Conservation (phyloP, 2,329 filamentous ascomycete species). For the Colletotrichum falcatum region DNA sequence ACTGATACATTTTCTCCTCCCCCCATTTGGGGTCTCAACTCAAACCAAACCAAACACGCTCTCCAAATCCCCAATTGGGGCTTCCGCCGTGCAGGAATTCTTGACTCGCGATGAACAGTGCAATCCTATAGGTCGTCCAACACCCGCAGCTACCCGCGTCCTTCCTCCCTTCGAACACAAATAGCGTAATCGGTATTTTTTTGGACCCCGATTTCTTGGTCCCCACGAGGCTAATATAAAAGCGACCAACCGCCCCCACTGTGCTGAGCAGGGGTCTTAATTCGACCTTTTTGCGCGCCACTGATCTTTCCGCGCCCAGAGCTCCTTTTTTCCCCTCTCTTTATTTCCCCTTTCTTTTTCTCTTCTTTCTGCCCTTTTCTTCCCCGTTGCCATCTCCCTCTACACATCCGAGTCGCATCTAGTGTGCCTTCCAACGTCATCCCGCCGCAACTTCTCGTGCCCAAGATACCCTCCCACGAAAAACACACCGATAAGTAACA, state of each 20-base stretch:
- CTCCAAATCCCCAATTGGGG: neutral
- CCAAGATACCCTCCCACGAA: neutral
- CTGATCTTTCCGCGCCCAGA: slow-evolving; percentile 28
- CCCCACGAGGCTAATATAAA: slow-evolving; percentile 32
- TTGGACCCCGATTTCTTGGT: slow-evolving; percentile 1
- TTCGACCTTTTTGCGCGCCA: slow-evolving; percentile 17
- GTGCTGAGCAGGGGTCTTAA: slow-evolving; percentile 37
- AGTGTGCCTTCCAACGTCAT: neutral
- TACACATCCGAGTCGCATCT: neutral
- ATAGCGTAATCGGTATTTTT: accelerated
- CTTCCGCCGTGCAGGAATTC: neutral
- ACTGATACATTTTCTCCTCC: neutral
- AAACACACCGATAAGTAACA: neutral
- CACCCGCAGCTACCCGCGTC: slow-evolving; percentile 30
- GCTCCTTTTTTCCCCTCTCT: neutral
- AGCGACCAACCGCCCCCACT: slow-evolving; percentile 23
- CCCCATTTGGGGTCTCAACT: neutral
- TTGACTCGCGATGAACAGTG: slow-evolving; percentile 10
- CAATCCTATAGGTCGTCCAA: slow-evolving; percentile 3
- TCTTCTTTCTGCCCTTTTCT: neutral
- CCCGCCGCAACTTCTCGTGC: neutral
- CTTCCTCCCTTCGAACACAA: neutral
- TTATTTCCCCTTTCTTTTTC: too few relatives aligned
- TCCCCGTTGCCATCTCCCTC: neutral
- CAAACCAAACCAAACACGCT: neutral